Evolutionary conservation across 2,329 filamentous ascomycete genomes (phyloP), one percentile per base, ranked within the genome.

Genomic region (Aspergillus bombycis): DNA sequence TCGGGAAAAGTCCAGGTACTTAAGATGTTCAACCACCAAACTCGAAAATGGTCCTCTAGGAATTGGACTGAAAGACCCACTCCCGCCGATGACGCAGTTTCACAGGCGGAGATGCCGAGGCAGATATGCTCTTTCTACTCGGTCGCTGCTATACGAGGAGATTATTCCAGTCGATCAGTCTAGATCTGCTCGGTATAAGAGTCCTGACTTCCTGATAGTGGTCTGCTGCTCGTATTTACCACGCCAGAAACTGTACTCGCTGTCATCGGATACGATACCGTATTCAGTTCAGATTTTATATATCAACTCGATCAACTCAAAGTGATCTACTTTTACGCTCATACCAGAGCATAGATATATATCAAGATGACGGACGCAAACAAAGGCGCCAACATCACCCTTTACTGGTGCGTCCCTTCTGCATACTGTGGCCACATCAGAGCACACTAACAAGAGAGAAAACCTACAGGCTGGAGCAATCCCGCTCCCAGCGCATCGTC

Each of bases 401-500:
- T 91, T 41, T 87, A 89, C 77, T 90, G 88, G 88, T 89, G 77
- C 61, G 75, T 65, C 19, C 28, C 5, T 12, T 2, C 8, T 5
- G 2, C 14, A 19, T 14, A 32, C 8, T 12, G 1, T 12, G 14
- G 8, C 8, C 7, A 45, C 45, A 26, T 19, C 53, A 34, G 23
- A 19, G 61, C 8, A 46, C 41, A 58, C 53, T 67, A 32, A 66
- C 36, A 26, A 53, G 57, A 48, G 45, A 14, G n/a, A 48, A 14
- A 28, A 10, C 16, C 2, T 3, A 12, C 60, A 96, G 93, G 93
- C 89, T 96, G 65, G 87, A 94, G 70, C 83, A 90, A 70, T 96
- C 93, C 61, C 91, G 93, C 69, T 88, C 91, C 14, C 92, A 96
- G 77, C 88, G 92, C 66, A 90, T 94, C 63, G 81, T 95, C 52